Conservation (phyloP, 805 yeast genomes). For the Yarrowia alimentaria region DNA sequence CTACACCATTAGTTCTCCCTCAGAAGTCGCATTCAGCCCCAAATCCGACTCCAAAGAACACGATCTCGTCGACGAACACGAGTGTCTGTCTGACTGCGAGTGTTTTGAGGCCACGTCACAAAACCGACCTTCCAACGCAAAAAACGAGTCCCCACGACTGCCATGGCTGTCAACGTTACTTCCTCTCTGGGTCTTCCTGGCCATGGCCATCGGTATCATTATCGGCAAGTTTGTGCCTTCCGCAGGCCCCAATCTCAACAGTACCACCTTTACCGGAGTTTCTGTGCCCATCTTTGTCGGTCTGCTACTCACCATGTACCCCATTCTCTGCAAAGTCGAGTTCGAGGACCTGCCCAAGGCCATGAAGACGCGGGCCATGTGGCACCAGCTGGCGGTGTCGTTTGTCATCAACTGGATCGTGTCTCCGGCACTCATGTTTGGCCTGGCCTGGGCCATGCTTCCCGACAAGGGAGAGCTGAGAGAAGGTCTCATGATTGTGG, state of each 20-base stretch:
- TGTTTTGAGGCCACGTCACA: conserved; percentile 3
- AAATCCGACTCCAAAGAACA: not conserved
- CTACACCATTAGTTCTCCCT: conserved; percentile 2
- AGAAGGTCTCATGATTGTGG: conserved; percentile 57
- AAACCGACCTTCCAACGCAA: too few relatives aligned
- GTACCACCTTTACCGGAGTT: conserved; percentile 35
- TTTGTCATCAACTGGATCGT: conserved; percentile 54
- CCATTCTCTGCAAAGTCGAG: conserved; percentile 54
- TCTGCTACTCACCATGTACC: conserved; percentile 55
- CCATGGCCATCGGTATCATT: conserved; percentile 37
- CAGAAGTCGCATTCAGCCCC: not conserved
- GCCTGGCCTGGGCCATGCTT: conserved; percentile 52
- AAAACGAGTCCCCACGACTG: not conserved
- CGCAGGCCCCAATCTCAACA: conserved; percentile 31
- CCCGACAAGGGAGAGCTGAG: conserved; percentile 51
- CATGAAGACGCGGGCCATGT: conserved; percentile 33
- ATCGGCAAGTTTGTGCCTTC: conserved; percentile 35
- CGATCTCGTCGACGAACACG: not conserved
- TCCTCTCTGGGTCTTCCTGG: conserved; percentile 12
- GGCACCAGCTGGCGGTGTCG: conserved; percentile 43
- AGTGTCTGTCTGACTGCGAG: conserved; percentile 4
- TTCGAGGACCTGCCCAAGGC: conserved; percentile 47
- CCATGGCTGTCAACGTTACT: conserved; percentile 5
- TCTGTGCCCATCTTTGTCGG: conserved; percentile 45
- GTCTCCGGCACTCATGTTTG: conserved; percentile 58